These are phyloP conservation scores for Bretziella fagacearum DNA, from an alignment of 2,329 filamentous ascomycete species.

Conservation along the genomic window DNA sequence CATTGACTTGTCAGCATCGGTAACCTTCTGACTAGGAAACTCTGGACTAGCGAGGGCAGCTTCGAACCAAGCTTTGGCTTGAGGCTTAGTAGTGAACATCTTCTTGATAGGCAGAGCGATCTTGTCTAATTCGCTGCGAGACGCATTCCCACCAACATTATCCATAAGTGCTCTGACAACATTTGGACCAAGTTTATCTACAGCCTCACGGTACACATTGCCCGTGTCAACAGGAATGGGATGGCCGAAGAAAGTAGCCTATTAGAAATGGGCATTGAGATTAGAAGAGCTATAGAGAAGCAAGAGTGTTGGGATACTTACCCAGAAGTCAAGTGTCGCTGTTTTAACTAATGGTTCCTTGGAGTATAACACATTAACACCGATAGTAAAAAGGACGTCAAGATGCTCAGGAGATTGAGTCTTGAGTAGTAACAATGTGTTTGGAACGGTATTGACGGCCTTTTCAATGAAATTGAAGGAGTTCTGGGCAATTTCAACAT, in stretches of 20 bases:
- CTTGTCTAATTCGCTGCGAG: constrained; percentile 55
- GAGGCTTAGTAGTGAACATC: constrained; percentile 38
- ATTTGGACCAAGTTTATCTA: constrained; percentile 43
- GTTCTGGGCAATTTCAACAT: constrained; percentile 56
- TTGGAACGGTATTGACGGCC: constrained; percentile 35
- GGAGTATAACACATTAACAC: constrained; percentile 50
- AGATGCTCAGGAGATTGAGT: constrained; percentile 35
- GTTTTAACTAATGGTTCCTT: constrained; percentile 61
- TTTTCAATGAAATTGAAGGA: constrained; percentile 56
- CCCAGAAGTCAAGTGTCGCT: constrained; percentile 61
- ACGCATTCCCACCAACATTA: constrained; percentile 51
- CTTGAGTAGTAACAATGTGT: constrained; percentile 42
- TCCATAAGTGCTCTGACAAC: constrained; percentile 42
- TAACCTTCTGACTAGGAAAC: constrained; percentile 44
- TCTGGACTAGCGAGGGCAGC: constrained; percentile 36
- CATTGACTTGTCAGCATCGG: constrained; percentile 38
- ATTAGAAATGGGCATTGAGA: constrained; percentile 3
- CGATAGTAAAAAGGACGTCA: constrained; percentile 54
- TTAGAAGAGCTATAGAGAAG: neutral
- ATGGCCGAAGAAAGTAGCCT: constrained; percentile 37
- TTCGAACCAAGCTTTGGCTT: constrained; percentile 46
- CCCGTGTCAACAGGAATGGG: constrained; percentile 27
- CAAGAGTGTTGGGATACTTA: constrained; percentile 28
- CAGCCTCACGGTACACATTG: constrained; percentile 30
- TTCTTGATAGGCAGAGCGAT: constrained; percentile 56